phyloP scores from a whole-genome alignment of 225 moss, liverwort and hornwort genomes.

The Straminergon stramineum region DNA sequence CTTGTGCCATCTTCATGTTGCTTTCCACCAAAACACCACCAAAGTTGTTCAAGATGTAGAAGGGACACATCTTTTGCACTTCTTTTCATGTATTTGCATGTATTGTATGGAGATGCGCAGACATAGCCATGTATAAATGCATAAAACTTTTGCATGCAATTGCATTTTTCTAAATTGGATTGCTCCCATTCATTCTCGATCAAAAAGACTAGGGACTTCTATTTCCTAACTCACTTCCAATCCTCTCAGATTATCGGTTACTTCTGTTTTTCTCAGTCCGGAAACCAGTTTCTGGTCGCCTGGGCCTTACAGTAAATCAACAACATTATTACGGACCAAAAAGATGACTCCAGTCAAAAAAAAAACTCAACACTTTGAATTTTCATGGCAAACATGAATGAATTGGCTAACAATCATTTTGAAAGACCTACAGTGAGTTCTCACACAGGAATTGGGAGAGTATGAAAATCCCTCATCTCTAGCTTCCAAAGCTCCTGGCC shows the following conservation, averaged over 20 bases:
- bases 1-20: background rate
- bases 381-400: background rate
- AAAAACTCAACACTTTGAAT: background rate
- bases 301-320: background rate
- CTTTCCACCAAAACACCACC: background rate
- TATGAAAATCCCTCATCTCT: conserved; percentile 32
- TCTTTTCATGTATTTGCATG: background rate
- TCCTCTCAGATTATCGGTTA: background rate
- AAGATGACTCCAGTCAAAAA: background rate
- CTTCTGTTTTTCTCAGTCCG: background rate
- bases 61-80: background rate
- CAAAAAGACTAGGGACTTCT: background rate
- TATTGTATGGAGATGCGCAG: background rate
- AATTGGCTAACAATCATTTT: background rate
- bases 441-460: conserved; percentile 15
- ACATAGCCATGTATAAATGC: background rate
- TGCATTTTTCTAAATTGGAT: background rate
- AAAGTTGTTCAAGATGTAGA: background rate
- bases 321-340: background rate
- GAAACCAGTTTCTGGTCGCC: background rate
- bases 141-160: background rate
- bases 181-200: background rate
- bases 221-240: background rate
- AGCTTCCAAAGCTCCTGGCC: conserved; percentile 33
- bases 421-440: background rate